phyloP scores from a whole-genome alignment of 1,284 basidiomycete genomes.

The Laetiporus sulphureus region DNA sequence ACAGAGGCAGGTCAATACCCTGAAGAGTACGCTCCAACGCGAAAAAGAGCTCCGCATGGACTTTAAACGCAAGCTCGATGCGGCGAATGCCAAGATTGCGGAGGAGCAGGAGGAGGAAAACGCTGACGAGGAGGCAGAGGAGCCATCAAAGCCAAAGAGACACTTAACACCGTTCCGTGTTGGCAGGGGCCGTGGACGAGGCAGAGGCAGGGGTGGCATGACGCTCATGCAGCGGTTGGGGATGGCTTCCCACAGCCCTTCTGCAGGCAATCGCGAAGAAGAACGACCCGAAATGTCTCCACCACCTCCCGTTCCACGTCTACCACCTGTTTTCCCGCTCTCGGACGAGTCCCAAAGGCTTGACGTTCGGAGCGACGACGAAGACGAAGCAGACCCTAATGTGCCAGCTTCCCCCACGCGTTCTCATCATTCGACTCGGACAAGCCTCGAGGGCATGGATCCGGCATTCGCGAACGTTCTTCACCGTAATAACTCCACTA shows the following conservation, averaged over 20 bases:
- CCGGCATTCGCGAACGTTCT: conserved; percentile 75
- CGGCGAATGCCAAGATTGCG: conserved; percentile 27
- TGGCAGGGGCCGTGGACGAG: conserved; percentile 28
- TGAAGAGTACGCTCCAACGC: conserved; percentile 69
- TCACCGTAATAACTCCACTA: conserved; percentile 49
- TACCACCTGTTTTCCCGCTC: conserved; percentile 37
- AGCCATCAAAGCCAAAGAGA: conserved; percentile 24
- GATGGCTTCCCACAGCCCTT: conserved; percentile 47
- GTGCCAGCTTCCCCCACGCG: conserved; percentile 36
- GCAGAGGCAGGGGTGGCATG: conserved; percentile 43
- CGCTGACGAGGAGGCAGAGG: conserved; percentile 36
- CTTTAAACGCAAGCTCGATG: conserved; percentile 44
- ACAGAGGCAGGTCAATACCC: conserved; percentile 73
- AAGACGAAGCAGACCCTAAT: conserved; percentile 28
- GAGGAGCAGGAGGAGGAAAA: conserved; percentile 45
- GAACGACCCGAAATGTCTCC: conserved; percentile 35
- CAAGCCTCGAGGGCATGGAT: conserved; percentile 80
- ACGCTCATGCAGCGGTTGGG: conserved; percentile 59
- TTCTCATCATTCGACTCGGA: conserved; percentile 40
- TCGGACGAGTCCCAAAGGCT: conserved; percentile 28
- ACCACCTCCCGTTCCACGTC: conserved; percentile 43
- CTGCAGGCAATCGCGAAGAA: conserved; percentile 45
- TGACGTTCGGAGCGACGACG: conserved; percentile 34
- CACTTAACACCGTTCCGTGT: conserved; percentile 33
- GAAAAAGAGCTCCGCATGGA: conserved; percentile 77